Evolutionary conservation across 2,329 filamentous ascomycete genomes (phyloP).

Genomic region (Sporothrix phasma): DNA sequence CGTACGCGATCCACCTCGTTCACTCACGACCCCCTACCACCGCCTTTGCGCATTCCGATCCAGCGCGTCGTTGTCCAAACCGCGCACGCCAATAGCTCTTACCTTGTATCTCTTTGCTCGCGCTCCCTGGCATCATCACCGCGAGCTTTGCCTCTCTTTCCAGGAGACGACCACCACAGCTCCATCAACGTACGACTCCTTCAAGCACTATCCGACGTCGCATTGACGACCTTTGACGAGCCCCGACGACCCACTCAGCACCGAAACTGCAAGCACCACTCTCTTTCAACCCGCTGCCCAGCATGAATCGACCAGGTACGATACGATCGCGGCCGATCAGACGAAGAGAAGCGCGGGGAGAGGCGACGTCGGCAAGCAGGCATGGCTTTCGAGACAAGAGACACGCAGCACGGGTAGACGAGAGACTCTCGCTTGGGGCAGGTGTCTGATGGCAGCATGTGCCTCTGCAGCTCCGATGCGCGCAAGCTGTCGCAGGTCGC

Average conservation of each 20-base stretch:
- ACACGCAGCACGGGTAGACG: neutral
- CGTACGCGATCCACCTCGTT: neutral
- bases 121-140: constrained; percentile 3
- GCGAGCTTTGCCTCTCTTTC: neutral
- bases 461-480: neutral
- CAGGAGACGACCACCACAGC: neutral
- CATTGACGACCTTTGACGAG: neutral
- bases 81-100: neutral
- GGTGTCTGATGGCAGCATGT: too few relatives aligned
- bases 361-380: neutral
- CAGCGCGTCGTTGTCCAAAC: neutral
- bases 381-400: neutral
- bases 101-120: neutral
- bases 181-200: neutral
- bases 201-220: neutral
- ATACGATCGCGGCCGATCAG: constrained; percentile 13
- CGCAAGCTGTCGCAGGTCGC: neutral
- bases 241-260: neutral
- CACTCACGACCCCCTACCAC: too few relatives aligned
- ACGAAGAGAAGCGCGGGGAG: neutral
- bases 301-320: constrained; percentile 54
- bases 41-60: too few relatives aligned
- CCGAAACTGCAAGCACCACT: neutral
- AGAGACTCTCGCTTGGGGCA: too few relatives aligned
- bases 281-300: constrained; percentile 21